Percentiles rank a stretch among this genome's conserved stretches.
Conservation (phyloP, 495 filamentous ascomycete species). For the Parathielavia hyrcaniae region DNA sequence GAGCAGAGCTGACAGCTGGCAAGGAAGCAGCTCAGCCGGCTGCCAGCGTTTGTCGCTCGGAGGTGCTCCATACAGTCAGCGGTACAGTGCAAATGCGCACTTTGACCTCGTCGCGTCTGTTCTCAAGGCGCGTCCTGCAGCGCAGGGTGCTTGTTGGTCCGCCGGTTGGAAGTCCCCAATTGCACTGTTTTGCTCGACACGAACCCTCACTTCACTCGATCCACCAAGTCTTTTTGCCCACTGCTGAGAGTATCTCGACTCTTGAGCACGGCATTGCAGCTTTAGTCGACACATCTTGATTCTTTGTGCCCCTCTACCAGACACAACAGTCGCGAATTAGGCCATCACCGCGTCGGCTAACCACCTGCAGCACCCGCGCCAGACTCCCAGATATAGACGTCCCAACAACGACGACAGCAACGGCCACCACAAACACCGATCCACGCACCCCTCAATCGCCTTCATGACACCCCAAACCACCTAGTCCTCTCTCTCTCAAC, state of each 20-base stretch:
- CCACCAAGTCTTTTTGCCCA: not conserved
- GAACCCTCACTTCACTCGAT: not conserved
- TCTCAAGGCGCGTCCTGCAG: constrained; percentile 19
- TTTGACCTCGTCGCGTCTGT: constrained; percentile 10
- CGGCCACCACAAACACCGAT: not conserved
- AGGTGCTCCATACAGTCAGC: not conserved
- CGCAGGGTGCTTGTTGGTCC: not conserved
- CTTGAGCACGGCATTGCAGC: not conserved
- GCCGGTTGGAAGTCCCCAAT: constrained; percentile 6
- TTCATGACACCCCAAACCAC: not conserved
- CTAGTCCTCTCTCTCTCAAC: not conserved
- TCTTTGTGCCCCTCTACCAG: no score
- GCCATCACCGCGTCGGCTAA: no score
- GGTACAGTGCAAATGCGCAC: not conserved
- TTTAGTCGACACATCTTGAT: no score
- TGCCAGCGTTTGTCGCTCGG: no score
- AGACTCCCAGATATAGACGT: not conserved
- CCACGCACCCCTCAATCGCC: not conserved
- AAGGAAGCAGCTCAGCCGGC: not conserved
- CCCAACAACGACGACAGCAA: not conserved
- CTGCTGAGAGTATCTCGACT: not conserved
- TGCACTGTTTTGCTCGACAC: constrained; percentile 1
- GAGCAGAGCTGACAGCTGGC: not conserved
- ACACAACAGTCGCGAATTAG: no score
- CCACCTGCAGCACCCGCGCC: not conserved